Evolutionary conservation across 192 early-diverging fungal genomes (phyloP).

Genomic region (Allomyces macrogynus): DNA sequence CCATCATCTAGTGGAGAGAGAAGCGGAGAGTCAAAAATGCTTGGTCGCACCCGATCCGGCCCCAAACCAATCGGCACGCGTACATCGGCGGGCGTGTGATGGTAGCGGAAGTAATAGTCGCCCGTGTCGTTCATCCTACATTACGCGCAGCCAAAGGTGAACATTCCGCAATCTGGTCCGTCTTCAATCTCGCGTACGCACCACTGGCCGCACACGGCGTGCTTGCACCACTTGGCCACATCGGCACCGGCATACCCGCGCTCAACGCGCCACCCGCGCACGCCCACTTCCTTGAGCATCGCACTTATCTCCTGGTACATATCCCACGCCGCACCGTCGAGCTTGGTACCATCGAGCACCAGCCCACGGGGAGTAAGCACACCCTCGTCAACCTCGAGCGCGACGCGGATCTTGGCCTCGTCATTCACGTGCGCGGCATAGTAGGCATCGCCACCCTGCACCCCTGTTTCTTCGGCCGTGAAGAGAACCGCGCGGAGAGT

Average conservation of each 20-base stretch:
- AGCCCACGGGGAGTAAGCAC: conserved; percentile 43
- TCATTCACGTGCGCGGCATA: conserved; percentile 12
- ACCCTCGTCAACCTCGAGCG: conserved; percentile 36
- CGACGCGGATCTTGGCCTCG: conserved; percentile 19
- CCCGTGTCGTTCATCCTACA: conserved; percentile 6
- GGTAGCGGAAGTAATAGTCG: conserved; percentile 34
- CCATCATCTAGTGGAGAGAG: conserved; percentile 16
- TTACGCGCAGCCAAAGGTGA: conserved; percentile 8
- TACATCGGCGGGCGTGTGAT: conserved; percentile 17
- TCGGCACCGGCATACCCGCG: conserved; percentile 22
- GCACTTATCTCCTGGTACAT: conserved; percentile 13
- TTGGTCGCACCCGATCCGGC: too few relatives aligned
- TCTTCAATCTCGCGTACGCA: conserved; percentile 18
- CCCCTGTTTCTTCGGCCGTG: conserved; percentile 37
- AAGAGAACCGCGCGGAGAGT: conserved; percentile 39
- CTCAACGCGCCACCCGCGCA: conserved; percentile 21
- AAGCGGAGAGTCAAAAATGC: too few relatives aligned
- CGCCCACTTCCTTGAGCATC: conserved; percentile 11
- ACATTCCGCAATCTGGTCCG: background rate
- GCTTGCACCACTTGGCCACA: conserved; percentile 24
- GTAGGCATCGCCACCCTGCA: conserved; percentile 31
- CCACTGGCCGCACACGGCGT: conserved; percentile 34
- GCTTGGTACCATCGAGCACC: conserved; percentile 8
- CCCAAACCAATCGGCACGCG: background rate
- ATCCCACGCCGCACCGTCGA: conserved; percentile 10